phyloP scores from a whole-genome alignment of 352 stramenopile species.

The Elongisporangium prolatum region DNA sequence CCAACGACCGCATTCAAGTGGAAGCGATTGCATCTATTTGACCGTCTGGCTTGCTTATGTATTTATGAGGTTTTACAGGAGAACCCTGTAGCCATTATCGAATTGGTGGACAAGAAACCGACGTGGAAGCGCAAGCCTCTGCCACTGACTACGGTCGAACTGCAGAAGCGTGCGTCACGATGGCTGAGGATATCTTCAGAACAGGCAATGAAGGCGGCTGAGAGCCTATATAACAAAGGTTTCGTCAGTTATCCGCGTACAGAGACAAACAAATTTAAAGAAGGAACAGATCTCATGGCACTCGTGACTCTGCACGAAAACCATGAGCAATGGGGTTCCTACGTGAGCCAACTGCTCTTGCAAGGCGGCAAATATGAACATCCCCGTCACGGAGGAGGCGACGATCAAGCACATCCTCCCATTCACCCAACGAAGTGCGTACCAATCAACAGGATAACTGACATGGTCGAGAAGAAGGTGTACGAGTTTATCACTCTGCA shows the following conservation, averaged over 20 bases:
- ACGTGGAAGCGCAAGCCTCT: constrained; percentile 95
- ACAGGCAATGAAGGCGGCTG: constrained; percentile 94
- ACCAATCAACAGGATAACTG: constrained; percentile 47
- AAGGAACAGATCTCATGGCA: constrained; percentile 85
- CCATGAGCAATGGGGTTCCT: constrained; percentile 72
- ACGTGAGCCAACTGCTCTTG: constrained; percentile 62
- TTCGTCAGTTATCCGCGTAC: constrained; percentile 99
- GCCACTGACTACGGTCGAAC: constrained; percentile 97
- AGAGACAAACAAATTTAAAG: constrained; percentile 98
- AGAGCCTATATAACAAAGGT: constrained; percentile 97
- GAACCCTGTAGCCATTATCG: constrained; percentile 53
- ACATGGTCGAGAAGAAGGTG: constrained; percentile 90
- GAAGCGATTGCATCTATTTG: constrained; percentile 94
- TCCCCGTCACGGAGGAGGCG: constrained; percentile 88
- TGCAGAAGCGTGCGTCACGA: constrained; percentile 96
- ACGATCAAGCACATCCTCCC: constrained; percentile 97
- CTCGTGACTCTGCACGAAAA: constrained; percentile 74
- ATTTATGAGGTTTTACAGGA: constrained; percentile 89
- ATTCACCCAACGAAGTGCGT: constrained; percentile 98
- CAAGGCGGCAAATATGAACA: constrained; percentile 59
- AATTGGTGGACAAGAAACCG: constrained; percentile 61
- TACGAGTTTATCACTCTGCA: constrained; percentile 98
- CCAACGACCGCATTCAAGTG: constrained; percentile 93
- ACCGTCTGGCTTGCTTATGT: constrained; percentile 89
- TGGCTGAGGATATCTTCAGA: constrained; percentile 96